Conservation (phyloP, 2,329 filamentous ascomycete species). For the Nannizziopsis barbatae region DNA sequence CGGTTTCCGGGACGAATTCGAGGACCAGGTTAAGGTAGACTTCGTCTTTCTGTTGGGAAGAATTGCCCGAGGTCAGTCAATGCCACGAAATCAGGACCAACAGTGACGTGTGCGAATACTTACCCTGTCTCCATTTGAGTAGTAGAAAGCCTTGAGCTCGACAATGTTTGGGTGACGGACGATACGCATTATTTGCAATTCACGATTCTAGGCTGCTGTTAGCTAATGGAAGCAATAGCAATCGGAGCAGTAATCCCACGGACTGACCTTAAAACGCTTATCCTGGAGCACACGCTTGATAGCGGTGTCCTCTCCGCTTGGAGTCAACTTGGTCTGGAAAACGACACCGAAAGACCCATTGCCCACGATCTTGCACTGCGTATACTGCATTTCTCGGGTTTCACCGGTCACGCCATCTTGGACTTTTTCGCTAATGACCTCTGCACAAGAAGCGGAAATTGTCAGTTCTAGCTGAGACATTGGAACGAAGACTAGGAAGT, state of each 20-base stretch:
- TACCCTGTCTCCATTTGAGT: slow-evolving; percentile 97
- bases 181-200: slow-evolving; percentile 99
- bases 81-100: background rate
- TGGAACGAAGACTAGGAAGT: slow-evolving; percentile 13
- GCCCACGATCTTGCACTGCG: slow-evolving; percentile 98
- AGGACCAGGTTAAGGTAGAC: slow-evolving; percentile 97
- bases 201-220: slow-evolving; percentile 62
- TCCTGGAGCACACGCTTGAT: slow-evolving; percentile 98
- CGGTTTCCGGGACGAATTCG: slow-evolving; percentile 95
- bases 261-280: slow-evolving; percentile 94
- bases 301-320: slow-evolving; percentile 94
- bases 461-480: background rate
- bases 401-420: slow-evolving; percentile 97
- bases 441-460: slow-evolving; percentile 39
- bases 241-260: background rate
- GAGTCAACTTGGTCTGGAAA: slow-evolving; percentile 96
- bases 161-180: slow-evolving; percentile 98
- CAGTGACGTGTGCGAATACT: slow-evolving; percentile 24
- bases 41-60: slow-evolving; percentile 71
- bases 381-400: slow-evolving; percentile 93
- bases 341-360: slow-evolving; percentile 98
- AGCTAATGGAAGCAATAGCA: background rate
- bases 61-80: slow-evolving; percentile 1
- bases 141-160: slow-evolving; percentile 98
- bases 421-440: slow-evolving; percentile 97